Evolutionary conservation across 225 moss, liverwort and hornwort species (phyloP).

Genomic region (Ulota crispa): DNA sequence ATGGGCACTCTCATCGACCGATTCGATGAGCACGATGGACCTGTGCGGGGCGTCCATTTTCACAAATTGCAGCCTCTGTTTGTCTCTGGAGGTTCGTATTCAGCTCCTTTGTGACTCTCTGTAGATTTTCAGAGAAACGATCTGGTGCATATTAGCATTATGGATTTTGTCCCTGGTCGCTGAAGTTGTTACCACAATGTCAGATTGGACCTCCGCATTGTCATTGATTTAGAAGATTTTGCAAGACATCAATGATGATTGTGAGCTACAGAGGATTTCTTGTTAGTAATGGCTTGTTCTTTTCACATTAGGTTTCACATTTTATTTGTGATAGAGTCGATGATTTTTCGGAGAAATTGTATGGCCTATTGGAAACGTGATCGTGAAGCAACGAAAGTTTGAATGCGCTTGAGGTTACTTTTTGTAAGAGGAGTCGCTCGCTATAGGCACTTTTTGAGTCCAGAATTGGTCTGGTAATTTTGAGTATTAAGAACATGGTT

Average conservation of each 20-base stretch:
- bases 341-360: not conserved
- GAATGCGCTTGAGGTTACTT: not conserved
- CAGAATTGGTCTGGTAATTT: not conserved
- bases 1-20: constrained; percentile 99
- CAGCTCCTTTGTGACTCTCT: not conserved
- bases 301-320: constrained; percentile 21
- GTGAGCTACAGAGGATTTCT: not conserved
- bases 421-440: not conserved
- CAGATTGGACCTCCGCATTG: not conserved
- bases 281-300: not conserved
- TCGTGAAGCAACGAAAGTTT: not conserved
- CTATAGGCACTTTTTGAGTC: not conserved
- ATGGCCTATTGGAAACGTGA: not conserved
- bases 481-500: not conserved
- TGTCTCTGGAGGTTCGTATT: constrained; percentile 88
- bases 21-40: constrained; percentile 98
- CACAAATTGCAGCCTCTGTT: constrained; percentile 98
- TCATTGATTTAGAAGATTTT: not conserved
- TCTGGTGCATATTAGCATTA: not conserved
- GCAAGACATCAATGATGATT: constrained; percentile 3
- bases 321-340: not conserved
- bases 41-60: constrained; percentile 95
- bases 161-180: not conserved
- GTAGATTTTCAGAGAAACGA: not conserved
- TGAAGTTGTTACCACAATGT: constrained; percentile 5